Percentiles rank a stretch among this genome's conserved stretches.
Evolutionary conservation across 2,329 filamentous ascomycete species (phyloP).

Genomic region (Cordyceps cicadae): DNA sequence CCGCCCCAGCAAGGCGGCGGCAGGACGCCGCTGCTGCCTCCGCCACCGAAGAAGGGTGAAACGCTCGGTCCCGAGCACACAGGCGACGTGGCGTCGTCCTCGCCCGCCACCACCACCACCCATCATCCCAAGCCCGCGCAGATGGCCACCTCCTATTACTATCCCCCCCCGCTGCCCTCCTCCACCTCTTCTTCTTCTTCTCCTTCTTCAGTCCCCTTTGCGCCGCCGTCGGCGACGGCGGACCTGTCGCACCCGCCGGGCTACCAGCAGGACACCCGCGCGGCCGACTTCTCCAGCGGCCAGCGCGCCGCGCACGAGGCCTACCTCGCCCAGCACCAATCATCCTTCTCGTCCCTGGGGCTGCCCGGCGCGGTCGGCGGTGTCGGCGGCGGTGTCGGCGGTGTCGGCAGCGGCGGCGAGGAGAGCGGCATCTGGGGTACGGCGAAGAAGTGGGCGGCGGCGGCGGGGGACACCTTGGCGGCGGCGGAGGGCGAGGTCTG

Average conservation of each 20-base stretch:
- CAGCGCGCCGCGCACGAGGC: slow-evolving; percentile 35
- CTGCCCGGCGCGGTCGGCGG: slow-evolving; percentile 14
- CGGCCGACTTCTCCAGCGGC: slow-evolving; percentile 41
- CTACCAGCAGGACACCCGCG: slow-evolving; percentile 48
- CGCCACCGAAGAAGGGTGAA: slow-evolving; percentile 45
- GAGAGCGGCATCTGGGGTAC: slow-evolving; percentile 36
- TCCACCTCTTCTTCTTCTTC: no score
- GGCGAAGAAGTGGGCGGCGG: slow-evolving; percentile 41
- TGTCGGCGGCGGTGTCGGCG: no score
- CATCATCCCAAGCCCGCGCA: slow-evolving; percentile 35
- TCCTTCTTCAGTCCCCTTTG: no score
- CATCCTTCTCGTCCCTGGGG: not conserved
- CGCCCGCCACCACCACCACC: not conserved
- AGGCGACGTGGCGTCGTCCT: slow-evolving; percentile 26
- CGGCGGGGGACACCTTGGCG: slow-evolving; percentile 46
- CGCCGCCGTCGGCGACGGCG: not conserved
- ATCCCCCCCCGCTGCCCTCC: not conserved
- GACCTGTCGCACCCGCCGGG: slow-evolving; percentile 41
- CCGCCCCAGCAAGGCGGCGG: not conserved
- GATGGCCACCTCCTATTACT: not conserved
- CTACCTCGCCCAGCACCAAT: slow-evolving; percentile 20
- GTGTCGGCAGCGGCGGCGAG: slow-evolving; percentile 26
- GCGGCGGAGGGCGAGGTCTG: slow-evolving; percentile 54
- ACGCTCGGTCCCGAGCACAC: slow-evolving; percentile 16
- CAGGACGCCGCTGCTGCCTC: slow-evolving; percentile 35